Evolutionary conservation across 2,329 filamentous ascomycete genomes (phyloP).

Genomic region (Aspergillus novofumigatus): DNA sequence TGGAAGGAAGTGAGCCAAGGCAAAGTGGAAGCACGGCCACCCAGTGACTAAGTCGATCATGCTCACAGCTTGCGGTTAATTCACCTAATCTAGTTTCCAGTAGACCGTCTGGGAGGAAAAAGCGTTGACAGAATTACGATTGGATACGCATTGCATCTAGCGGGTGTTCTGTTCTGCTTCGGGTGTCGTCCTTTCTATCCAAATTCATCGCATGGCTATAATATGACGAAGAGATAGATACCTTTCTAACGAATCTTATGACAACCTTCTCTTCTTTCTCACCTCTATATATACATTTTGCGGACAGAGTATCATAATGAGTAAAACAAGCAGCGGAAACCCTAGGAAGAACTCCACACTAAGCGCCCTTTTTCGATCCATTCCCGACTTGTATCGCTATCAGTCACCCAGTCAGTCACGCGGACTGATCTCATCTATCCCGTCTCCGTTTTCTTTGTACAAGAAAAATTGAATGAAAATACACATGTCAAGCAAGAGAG

Average conservation of each 20-base stretch:
- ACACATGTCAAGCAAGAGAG: slow-evolving; percentile 74
- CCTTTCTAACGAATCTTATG: neutral
- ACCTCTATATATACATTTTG: neutral
- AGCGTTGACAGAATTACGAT: neutral
- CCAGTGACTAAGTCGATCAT: slow-evolving; percentile 16
- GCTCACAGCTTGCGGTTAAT: neutral
- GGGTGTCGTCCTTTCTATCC: neutral
- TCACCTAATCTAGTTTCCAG: neutral
- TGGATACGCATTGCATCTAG: neutral
- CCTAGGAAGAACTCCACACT: neutral
- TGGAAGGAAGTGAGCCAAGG: slow-evolving; percentile 76
- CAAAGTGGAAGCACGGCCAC: slow-evolving; percentile 54
- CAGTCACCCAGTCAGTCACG: neutral
- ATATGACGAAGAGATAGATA: slow-evolving; percentile 1
- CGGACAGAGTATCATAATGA: neutral
- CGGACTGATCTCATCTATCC: slow-evolving; percentile 11
- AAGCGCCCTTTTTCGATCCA: neutral
- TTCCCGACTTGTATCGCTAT: neutral
- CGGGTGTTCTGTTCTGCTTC: neutral
- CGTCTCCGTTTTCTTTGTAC: slow-evolving; percentile 53
- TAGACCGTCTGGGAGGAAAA: neutral
- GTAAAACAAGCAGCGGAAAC: neutral
- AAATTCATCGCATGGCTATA: neutral
- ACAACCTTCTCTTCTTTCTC: neutral
- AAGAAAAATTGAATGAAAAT: slow-evolving; percentile 93